A percentile compares a stretch with the other conserved stretches of the same genome.
Evolutionary conservation across 169 alveolate genomes (phyloP).

Genomic region (Condylostoma magnum): DNA sequence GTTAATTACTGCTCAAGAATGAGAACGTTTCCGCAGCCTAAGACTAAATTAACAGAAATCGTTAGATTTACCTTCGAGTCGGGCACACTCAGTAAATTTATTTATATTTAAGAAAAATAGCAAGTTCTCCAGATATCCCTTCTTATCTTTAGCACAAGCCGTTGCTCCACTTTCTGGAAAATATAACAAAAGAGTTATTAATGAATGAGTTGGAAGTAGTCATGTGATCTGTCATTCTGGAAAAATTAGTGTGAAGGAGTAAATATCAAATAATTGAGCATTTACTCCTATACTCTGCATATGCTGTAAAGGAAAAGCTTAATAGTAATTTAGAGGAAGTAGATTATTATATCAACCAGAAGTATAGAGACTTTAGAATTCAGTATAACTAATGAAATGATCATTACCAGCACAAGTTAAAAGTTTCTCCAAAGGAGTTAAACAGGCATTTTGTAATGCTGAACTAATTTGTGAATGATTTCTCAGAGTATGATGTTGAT

Average conservation of each 20-base stretch:
- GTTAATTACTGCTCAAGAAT: too few relatives aligned
- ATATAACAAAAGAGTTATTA: neutral
- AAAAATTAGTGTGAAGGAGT: neutral
- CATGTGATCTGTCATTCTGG: slow-evolving; percentile 1
- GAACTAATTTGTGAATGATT: too few relatives aligned
- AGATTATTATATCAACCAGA: neutral
- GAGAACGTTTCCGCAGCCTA: too few relatives aligned
- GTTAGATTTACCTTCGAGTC: too few relatives aligned
- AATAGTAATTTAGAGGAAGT: neutral
- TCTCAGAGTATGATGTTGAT: too few relatives aligned
- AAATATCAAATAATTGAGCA: neutral
- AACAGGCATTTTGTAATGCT: too few relatives aligned
- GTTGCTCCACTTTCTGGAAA: neutral
- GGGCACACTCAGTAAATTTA: neutral
- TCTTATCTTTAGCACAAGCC: neutral
- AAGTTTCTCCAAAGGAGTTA: neutral
- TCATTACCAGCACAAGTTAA: neutral
- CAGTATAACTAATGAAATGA: neutral
- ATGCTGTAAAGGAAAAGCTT: neutral
- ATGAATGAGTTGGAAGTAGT: slow-evolving; percentile 5
- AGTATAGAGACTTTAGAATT: neutral
- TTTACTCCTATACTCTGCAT: slow-evolving; percentile 2
- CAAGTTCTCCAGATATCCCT: slow-evolving; percentile 3
- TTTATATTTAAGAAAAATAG: neutral
- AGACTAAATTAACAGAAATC: too few relatives aligned